Evolutionary conservation across 805 yeast species (phyloP).

Genomic region (Zygotorulaspora florentina): DNA sequence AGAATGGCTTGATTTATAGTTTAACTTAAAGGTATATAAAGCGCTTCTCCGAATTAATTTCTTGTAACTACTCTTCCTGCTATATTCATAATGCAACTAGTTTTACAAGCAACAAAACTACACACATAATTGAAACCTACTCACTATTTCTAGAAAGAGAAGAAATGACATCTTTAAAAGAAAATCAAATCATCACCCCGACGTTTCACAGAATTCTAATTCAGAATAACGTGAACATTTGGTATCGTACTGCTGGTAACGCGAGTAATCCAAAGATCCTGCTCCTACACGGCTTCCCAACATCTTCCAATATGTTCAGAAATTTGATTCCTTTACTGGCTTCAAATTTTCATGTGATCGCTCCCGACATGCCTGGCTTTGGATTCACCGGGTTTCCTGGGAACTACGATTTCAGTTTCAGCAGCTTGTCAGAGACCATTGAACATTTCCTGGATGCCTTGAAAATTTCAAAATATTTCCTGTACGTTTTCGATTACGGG

Average conservation of each 20-base stretch:
- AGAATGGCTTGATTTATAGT: no score
- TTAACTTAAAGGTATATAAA: no score
- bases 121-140: background rate
- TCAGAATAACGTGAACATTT: constrained; percentile 26
- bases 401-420: constrained; percentile 33
- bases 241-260: constrained; percentile 42
- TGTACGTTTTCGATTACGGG: constrained; percentile 44
- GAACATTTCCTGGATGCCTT: constrained; percentile 31
- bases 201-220: background rate
- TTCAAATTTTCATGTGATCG: constrained; percentile 37
- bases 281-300: constrained; percentile 43
- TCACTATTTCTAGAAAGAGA: background rate
- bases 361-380: constrained; percentile 45
- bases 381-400: constrained; percentile 37
- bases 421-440: constrained; percentile 32
- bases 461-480: constrained; percentile 28
- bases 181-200: background rate
- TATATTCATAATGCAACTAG: background rate
- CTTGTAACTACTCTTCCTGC: no score
- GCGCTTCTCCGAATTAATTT: no score
- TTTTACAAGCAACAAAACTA: background rate
- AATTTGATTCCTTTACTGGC: constrained; percentile 38
- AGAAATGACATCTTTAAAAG: background rate
- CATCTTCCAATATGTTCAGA: constrained; percentile 41
- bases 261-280: constrained; percentile 34